phyloP scores from a whole-genome alignment of 2,329 filamentous ascomycete genomes.

The Seiridium unicorne region DNA sequence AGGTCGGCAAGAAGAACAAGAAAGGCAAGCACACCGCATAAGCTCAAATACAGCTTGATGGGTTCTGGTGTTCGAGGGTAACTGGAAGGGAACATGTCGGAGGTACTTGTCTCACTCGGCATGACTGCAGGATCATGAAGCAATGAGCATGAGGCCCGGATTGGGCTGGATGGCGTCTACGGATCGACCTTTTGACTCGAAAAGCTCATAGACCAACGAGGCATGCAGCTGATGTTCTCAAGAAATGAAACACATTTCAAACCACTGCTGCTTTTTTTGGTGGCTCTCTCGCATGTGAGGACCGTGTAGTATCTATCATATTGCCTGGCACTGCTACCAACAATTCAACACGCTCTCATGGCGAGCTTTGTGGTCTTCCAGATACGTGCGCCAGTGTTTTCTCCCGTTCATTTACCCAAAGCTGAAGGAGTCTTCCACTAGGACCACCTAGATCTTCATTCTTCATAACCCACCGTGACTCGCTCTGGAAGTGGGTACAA shows the following conservation, averaged over 20 bases:
- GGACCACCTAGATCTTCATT: no score
- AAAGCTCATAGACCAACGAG: constrained; percentile 28
- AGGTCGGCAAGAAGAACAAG: constrained; percentile 55
- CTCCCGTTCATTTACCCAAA: no score
- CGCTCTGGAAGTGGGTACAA: no score
- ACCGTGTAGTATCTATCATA: neutral
- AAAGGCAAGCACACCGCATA: constrained; percentile 40
- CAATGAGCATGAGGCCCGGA: constrained; percentile 23
- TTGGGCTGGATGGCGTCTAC: constrained; percentile 48
- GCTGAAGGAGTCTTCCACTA: no score
- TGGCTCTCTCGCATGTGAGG: neutral
- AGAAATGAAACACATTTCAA: constrained; percentile 20
- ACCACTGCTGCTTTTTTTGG: neutral
- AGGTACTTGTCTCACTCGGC: constrained; percentile 4
- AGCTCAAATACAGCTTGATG: constrained; percentile 11
- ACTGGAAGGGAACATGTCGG: neutral
- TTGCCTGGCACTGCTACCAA: neutral
- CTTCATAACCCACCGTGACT: no score
- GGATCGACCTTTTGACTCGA: constrained; percentile 51
- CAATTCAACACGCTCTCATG: no score
- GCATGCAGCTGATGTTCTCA: constrained; percentile 28
- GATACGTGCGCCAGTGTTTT: no score
- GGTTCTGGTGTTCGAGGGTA: neutral
- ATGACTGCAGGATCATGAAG: constrained; percentile 9
- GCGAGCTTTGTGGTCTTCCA: no score